A percentile compares a stretch with the other conserved stretches of the same genome.
Conservation (phyloP, 352 stramenopile species). For the Blastocystis sp. region DNA sequence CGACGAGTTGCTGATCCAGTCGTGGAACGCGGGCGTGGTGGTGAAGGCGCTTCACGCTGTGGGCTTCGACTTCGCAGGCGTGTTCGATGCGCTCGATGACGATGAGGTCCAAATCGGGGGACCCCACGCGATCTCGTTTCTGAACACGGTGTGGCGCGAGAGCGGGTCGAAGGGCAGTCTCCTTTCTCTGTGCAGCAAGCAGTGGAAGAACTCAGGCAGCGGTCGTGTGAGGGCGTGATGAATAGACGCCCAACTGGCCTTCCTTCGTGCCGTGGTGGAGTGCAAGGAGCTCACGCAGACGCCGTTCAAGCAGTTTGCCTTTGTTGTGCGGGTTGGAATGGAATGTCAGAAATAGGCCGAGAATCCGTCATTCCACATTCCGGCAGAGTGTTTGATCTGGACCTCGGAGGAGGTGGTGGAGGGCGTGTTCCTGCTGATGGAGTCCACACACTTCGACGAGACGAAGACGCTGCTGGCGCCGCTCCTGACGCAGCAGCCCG, state of each 20-base stretch:
- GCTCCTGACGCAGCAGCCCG: not conserved
- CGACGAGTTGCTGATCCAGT: not conserved
- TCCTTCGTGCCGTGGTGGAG: not conserved
- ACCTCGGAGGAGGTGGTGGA: conserved; percentile 3
- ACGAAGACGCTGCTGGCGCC: conserved; percentile 39
- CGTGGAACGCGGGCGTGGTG: not conserved
- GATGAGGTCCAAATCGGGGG: not conserved
- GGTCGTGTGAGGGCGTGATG: not conserved
- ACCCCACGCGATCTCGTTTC: not conserved
- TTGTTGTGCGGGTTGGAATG: not conserved
- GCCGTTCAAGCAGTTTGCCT: not conserved
- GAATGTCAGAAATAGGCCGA: not conserved
- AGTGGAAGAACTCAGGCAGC: not conserved
- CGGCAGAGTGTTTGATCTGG: not conserved
- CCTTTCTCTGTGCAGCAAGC: not conserved
- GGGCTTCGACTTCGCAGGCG: not conserved
- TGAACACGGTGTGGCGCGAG: conserved; percentile 2
- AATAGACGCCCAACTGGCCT: not conserved
- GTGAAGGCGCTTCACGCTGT: not conserved
- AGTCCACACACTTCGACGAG: conserved; percentile 32
- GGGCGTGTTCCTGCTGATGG: not conserved
- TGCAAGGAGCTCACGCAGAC: not conserved
- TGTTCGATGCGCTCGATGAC: conserved; percentile 3
- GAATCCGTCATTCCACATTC: not conserved
- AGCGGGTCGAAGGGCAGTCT: not conserved